Percentiles rank a stretch among this genome's conserved stretches.
phyloP scores from a whole-genome alignment of 2,329 filamentous ascomycete genomes.

The Aspergillus caelatus region DNA sequence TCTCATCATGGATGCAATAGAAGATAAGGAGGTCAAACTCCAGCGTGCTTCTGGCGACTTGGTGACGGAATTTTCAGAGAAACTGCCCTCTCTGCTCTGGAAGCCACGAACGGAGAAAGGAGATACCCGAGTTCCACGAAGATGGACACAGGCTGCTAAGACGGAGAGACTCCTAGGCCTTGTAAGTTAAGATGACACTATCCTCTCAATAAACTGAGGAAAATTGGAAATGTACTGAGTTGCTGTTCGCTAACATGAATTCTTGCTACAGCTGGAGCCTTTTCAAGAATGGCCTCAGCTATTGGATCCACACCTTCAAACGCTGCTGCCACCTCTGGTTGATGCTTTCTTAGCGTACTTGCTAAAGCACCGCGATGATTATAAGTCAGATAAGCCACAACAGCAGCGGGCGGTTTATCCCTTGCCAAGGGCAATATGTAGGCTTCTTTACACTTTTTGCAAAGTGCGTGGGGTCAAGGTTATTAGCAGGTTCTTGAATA shows the following conservation, averaged over 20 bases:
- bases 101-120: slow-evolving; percentile 30
- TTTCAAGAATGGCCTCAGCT: slow-evolving; percentile 97
- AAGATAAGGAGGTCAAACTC: slow-evolving; percentile 50
- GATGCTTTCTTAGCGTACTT: slow-evolving; percentile 74
- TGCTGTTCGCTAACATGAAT: slow-evolving; percentile 1
- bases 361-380: slow-evolving; percentile 42
- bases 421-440: slow-evolving; percentile 72
- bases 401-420: slow-evolving; percentile 47
- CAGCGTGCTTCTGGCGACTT: slow-evolving; percentile 50
- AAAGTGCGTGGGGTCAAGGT: slow-evolving; percentile 95
- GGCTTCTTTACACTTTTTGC: slow-evolving; percentile 84
- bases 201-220: neutral
- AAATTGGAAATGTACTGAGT: slow-evolving; percentile 10
- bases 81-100: slow-evolving; percentile 48
- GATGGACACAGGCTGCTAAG: slow-evolving; percentile 41
- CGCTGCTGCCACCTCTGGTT: slow-evolving; percentile 73
- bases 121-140: slow-evolving; percentile 35
- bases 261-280: slow-evolving; percentile 65
- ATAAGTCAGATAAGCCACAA: slow-evolving; percentile 40
- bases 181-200: slow-evolving; percentile 40
- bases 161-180: slow-evolving; percentile 43
- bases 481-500: slow-evolving; percentile 85
- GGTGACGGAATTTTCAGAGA: slow-evolving; percentile 44
- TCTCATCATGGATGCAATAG: slow-evolving; percentile 46
- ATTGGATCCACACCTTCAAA: slow-evolving; percentile 79